Evolutionary conservation across 176 grass and related monocot genomes (phyloP).

Genomic region (Oryza meyeriana): DNA sequence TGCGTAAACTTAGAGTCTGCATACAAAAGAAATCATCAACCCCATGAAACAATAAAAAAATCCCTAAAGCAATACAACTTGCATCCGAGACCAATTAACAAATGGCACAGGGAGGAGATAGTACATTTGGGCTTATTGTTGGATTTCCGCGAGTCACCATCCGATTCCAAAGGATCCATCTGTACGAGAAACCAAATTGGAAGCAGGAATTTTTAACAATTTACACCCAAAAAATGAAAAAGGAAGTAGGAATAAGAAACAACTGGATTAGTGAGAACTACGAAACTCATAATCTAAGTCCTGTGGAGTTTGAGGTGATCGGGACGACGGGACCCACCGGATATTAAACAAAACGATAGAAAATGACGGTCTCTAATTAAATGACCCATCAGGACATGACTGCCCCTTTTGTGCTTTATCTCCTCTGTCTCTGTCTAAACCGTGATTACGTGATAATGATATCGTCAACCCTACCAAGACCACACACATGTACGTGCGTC

Average conservation of each 20-base stretch:
- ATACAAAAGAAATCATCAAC: background rate
- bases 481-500: background rate
- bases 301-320: background rate
- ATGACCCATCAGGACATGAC: background rate
- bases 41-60: background rate
- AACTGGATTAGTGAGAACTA: background rate
- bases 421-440: slow-evolving; percentile 13
- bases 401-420: background rate
- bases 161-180: slow-evolving; percentile 44
- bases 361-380: slow-evolving; percentile 20
- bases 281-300: background rate
- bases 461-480: background rate
- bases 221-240: background rate
- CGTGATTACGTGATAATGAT: slow-evolving; percentile 9
- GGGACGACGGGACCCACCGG: slow-evolving; percentile 29
- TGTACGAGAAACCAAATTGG: background rate
- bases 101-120: background rate
- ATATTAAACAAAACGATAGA: slow-evolving; percentile 17
- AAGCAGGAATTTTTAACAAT: background rate
- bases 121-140: slow-evolving; percentile 89
- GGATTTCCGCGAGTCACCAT: slow-evolving; percentile 21
- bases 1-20: slow-evolving; percentile 92
- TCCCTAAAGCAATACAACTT: background rate
- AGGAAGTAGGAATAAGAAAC: background rate
- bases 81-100: background rate